Conservation (phyloP, 345 rosid species). For the Gossypium longicalyx region DNA sequence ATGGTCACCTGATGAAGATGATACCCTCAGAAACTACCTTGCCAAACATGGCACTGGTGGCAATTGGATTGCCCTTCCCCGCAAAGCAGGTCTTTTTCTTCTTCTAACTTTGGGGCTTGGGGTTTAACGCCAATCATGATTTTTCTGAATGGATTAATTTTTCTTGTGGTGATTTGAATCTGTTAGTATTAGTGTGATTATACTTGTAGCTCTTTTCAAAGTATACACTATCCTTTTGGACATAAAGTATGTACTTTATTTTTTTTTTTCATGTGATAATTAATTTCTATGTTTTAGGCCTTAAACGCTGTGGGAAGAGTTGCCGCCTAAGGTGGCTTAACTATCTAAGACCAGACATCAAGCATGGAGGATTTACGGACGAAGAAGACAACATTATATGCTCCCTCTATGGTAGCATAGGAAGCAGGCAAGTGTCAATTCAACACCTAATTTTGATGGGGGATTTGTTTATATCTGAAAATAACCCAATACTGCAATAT, state of each 20-base stretch:
- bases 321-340: constrained; percentile 84
- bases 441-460: background rate
- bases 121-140: background rate
- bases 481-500: background rate
- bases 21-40: constrained; percentile 26
- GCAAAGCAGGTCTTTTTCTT: constrained; percentile 27
- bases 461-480: background rate
- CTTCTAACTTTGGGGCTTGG: background rate
- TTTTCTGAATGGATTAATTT: background rate
- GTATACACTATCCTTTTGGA: too few relatives aligned
- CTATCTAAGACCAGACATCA: constrained; percentile 67
- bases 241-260: too few relatives aligned
- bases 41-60: constrained; percentile 27
- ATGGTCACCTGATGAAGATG: constrained; percentile 41
- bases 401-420: constrained; percentile 46
- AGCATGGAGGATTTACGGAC: constrained; percentile 63
- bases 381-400: constrained; percentile 64
- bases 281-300: constrained; percentile 33
- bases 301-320: constrained; percentile 72
- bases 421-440: constrained; percentile 51
- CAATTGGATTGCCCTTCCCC: constrained; percentile 36
- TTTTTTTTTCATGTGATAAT: background rate
- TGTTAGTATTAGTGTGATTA: too few relatives aligned
- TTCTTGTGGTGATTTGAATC: too few relatives aligned
- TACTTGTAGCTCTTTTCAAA: too few relatives aligned